Percentiles rank a stretch among this genome's conserved stretches.
These are phyloP conservation scores for Neurospora hispaniola DNA, from an alignment of 495 filamentous ascomycete genomes.

Conservation along the genomic window DNA sequence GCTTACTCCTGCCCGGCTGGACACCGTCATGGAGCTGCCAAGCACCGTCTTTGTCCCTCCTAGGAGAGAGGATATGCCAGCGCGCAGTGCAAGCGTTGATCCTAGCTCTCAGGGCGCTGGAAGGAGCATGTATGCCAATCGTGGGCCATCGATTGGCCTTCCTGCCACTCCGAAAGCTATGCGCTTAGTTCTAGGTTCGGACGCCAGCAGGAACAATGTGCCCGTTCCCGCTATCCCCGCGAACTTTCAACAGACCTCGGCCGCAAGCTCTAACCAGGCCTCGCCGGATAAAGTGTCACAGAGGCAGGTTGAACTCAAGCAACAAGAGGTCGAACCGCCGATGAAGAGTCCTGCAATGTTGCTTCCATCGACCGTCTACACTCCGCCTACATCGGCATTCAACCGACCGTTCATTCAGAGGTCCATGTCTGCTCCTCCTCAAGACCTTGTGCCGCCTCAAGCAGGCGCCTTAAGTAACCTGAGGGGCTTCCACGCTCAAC, in stretches of 20 bases:
- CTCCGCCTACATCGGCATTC: conserved; percentile 34
- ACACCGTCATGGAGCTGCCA: conserved; percentile 12
- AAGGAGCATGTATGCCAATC: conserved; percentile 30
- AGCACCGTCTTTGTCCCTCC: conserved; percentile 28
- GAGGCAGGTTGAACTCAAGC: conserved; percentile 8
- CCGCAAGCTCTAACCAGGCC: conserved; percentile 13
- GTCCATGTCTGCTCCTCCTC: conserved; percentile 65
- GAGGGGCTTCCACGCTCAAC: conserved; percentile 34
- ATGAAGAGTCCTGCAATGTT: conserved; percentile 25
- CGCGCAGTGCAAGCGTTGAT: conserved; percentile 38
- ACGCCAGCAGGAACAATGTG: conserved; percentile 44
- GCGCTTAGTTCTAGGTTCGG: conserved; percentile 60
- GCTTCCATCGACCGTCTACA: conserved; percentile 55
- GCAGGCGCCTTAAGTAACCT: conserved; percentile 39
- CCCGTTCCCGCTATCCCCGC: conserved; percentile 58
- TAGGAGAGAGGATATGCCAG: conserved; percentile 26
- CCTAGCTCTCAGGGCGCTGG: conserved; percentile 14
- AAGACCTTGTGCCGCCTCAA: conserved; percentile 35
- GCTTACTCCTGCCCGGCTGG: conserved; percentile 32
- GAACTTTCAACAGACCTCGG: conserved; percentile 28
- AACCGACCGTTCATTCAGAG: conserved; percentile 38
- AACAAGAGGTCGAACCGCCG: conserved; percentile 12
- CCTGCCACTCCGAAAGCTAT: conserved; percentile 80
- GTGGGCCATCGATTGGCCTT: conserved; percentile 49
- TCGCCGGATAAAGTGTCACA: conserved; percentile 8